Base-by-base conservation (phyloP, 495 filamentous ascomycete species). In the Penicillium waksmanii region DNA sequence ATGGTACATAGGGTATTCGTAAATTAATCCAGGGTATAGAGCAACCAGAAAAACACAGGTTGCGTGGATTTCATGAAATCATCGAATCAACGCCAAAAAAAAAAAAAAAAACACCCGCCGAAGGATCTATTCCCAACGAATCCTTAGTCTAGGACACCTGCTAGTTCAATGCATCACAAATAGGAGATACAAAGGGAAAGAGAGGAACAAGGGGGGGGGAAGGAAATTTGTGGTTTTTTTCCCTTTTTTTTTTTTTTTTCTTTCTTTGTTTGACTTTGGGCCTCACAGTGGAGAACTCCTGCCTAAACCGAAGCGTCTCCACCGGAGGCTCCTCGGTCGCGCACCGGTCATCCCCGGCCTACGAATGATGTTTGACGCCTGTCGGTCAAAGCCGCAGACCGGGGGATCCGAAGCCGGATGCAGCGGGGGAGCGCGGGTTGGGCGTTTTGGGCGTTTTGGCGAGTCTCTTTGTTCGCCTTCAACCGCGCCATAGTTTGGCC, bases 311-410 rank as follows among this genome's bases (percentile, higher is more conserved):
- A 13, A 46, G 15, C 4, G 5, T 46, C 42, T 46, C 42, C 42
- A 46, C 42, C 42, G 42, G 42, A 46, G 42, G 42, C 42, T 46
- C 42, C 42, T 12, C 42, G 42, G 42, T 46, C 42, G 42, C 42
- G 42, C 42, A n/a, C 42, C 42, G 42, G 42, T 46, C n/a, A 18
- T 46, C 42, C 42, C 42, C 42, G 42, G 17, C 42, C 18, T 46
- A 7, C 42, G 42, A 46, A 21, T 17, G 17, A n/a, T 2, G 36
- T 38, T 38, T 12, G 15, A n/a, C 12, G 12, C 36, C 15, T 38
- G 11, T 38, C 42, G 42, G 42, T 23, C 42, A 11, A 46, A 46
- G 15, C 42, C 42, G 42, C 42, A 11, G 9, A 9, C 42, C 42
- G 12, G 36, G 36, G 36, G 36, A 38, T 38, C 42, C 42, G n/a